Evolutionary conservation across 2,329 filamentous ascomycete genomes (phyloP).

Genomic region (Lachnellula cervina): DNA sequence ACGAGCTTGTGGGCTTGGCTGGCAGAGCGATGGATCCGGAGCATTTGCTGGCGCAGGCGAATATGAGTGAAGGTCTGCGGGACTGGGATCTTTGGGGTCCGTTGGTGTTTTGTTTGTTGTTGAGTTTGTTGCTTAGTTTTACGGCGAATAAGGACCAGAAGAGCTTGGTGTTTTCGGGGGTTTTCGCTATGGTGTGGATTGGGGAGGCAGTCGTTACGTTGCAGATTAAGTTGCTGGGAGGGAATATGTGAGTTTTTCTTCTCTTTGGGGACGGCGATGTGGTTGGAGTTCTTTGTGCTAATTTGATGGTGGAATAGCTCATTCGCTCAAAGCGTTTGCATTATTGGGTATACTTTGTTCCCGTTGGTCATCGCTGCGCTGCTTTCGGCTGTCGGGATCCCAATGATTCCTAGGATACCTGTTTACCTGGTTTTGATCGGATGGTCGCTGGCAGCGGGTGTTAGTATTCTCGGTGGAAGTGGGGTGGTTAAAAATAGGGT

Average conservation of each 20-base stretch:
- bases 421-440: constrained; percentile 83
- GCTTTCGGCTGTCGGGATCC: constrained; percentile 76
- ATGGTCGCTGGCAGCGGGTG: constrained; percentile 92
- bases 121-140: constrained; percentile 84
- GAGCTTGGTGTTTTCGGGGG: constrained; percentile 86
- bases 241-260: constrained; percentile 75
- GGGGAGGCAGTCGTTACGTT: constrained; percentile 95
- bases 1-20: constrained; percentile 57
- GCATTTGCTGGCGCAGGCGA: constrained; percentile 52
- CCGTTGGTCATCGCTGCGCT: constrained; percentile 90
- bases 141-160: constrained; percentile 75
- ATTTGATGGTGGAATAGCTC: constrained; percentile 53
- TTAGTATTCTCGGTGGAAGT: constrained; percentile 92
- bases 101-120: constrained; percentile 83
- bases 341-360: constrained; percentile 98
- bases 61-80: constrained; percentile 83
- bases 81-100: constrained; percentile 99
- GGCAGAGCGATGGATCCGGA: constrained; percentile 61
- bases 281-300: constrained; percentile 26
- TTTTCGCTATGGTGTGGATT: constrained; percentile 96
- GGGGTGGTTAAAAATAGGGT: constrained; percentile 94
- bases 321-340: constrained; percentile 95
- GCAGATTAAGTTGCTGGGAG: constrained; percentile 93
- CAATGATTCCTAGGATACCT: constrained; percentile 77
- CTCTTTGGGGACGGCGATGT: background rate